These are phyloP conservation scores for Plasmodium vivax DNA, from an alignment of 169 alveolate genomes.

Conservation along the genomic window DNA sequence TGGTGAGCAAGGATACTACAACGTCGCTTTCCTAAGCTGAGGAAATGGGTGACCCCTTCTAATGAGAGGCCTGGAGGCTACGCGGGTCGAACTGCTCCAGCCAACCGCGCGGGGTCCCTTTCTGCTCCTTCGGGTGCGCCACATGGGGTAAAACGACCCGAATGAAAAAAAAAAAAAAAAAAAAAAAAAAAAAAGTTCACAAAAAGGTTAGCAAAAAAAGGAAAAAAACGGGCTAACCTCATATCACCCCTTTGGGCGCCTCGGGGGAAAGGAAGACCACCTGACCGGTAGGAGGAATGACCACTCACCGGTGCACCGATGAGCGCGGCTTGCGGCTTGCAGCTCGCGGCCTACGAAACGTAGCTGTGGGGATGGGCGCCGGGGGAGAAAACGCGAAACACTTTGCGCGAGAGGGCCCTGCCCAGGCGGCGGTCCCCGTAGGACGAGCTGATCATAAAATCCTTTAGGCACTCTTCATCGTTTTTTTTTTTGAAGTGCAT, in stretches of 20 bases:
- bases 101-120: background rate
- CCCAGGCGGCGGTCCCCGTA: slow-evolving; percentile 67
- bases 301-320: background rate
- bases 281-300: too few species aligned
- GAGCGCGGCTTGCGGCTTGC: background rate
- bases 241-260: background rate
- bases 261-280: background rate
- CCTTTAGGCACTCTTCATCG: slow-evolving; percentile 73
- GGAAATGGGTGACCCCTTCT: background rate
- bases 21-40: background rate
- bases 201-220: background rate
- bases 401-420: slow-evolving; percentile 59
- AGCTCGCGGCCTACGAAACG: slow-evolving; percentile 47
- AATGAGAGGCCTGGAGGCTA: background rate
- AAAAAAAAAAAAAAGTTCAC: background rate
- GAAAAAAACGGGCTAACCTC: background rate
- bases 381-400: slow-evolving; percentile 58
- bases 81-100: background rate
- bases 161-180: background rate
- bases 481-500: slow-evolving; percentile 46
- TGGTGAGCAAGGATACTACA: too few species aligned
- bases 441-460: slow-evolving; percentile 32
- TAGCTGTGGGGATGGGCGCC: slow-evolving; percentile 14
- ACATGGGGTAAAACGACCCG: background rate
- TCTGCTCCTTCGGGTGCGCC: background rate